Evolutionary conservation across 352 stramenopile species (phyloP), one percentile per base, ranked within the genome.

Genomic region (Pythium utonaiense): DNA sequence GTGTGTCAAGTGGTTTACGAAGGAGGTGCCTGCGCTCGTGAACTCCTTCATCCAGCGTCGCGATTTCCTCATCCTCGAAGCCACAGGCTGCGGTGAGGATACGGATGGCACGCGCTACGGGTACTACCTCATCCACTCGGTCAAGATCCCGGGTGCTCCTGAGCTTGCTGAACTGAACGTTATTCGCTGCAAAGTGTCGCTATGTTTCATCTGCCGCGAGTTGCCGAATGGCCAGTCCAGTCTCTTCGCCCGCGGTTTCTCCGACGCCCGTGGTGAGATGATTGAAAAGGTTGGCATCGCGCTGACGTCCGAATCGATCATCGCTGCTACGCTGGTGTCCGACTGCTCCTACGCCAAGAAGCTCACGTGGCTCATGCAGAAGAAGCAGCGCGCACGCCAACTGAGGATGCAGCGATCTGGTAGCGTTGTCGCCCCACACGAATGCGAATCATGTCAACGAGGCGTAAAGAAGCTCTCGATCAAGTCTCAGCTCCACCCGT

Each of bases 301-400:
- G 6, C 69, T 86, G 42, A 71, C 66, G 19, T 65, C 74, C 19
- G 75, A 86, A 9, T 62, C 68, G 22, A 72, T 83, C 13, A 73
- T 86, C 22, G 59, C 68, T 16, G 75, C 60, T 33, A 61, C 66
- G 16, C 54, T 60, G 6, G 55, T 85, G 10, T 66, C 77, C 21
- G 76, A 89, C 57, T 86, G 73, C 54, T 69, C 73, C 16, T 75
- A 83, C 49, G 62, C 81, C 45, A 85, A 83, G 60, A 89, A 89
- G 36, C 71, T 89, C 44, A 67, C 59, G 53, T 83, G 71, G 72
- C 66, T 88, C n/a, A 76, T 83, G 66, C 54, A 69, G 30, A 56
- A 72, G 47, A 60, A 66, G 22, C 66, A 75, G 12, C 60, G 44
- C 19, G n/a, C 22, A 14, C 50, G 55, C 2, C 54, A 61, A 19